Evolutionary conservation across 257 asterid species (phyloP), one percentile per base, ranked within the genome.

Genomic region (Solanum tacnaense): DNA sequence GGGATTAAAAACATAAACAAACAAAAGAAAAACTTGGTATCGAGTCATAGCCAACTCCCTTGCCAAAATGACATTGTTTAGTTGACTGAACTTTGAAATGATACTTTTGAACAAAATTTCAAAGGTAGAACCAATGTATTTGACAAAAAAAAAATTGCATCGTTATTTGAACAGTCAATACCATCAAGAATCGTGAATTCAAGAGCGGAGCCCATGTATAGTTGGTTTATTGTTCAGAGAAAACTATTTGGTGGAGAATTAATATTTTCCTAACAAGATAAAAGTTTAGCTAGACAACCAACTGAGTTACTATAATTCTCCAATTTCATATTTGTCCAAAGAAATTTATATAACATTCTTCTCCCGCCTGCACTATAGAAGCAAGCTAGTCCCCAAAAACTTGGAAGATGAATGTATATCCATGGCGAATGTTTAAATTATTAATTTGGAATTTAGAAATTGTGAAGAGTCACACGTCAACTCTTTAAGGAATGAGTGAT

Each of bases 251-350:
- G 10, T 20, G 25, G 5, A 56, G 58, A 18, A 20, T 56, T 20
- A 7, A 0, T 0, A 2, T 18, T 56, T 56, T 20, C 2, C 10
- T 4, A 3, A 18, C 9, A 6, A 20, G 4, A 7, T 18, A 3
- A 23, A 62, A 62, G 3, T 62, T 23, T 62, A 9, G 3, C 0
- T 23, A 62, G 1, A 2, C 7, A 62, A 62, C 0, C 3, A 62
- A 9, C 0, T 9, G 1, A 62, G 13, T 9, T 62, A 62, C 3
- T 23, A 62, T 23, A 0, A 20, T 62, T 10, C 3, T 23, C 29
- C 1, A 62, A 23, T 62, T 23, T 23, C 5, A 62, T 62, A 62
- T 23, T 2, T 23, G 15, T 9, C 13, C 7, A 62, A 62, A 62
- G 3, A 62, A 23, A 62, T 62, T 62, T 4, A 62, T 62, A n/a